Conservation (phyloP, 331 rosid species). For the Acacia concinna region DNA sequence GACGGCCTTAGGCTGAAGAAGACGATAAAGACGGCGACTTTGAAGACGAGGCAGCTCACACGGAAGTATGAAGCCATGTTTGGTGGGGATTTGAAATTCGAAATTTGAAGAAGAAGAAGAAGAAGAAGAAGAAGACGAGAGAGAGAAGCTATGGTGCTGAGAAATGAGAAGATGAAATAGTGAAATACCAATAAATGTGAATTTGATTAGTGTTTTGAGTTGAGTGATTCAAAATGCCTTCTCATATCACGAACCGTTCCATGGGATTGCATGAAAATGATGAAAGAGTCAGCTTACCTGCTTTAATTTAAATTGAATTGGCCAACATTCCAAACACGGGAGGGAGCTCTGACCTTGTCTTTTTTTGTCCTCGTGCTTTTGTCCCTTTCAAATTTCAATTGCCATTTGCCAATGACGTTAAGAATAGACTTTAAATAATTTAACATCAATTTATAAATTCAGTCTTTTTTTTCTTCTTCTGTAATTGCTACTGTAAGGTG, state of each 20-base stretch:
- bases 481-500: too few species aligned
- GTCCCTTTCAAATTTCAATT: background rate
- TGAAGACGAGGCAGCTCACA: slow-evolving; percentile 14
- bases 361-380: background rate
- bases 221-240: background rate
- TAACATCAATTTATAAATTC: background rate
- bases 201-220: background rate
- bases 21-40: slow-evolving; percentile 28
- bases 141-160: background rate
- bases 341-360: background rate
- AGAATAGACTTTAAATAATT: background rate
- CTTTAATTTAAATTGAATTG: slow-evolving; percentile 38
- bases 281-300: background rate
- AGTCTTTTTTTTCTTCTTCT: too few species aligned
- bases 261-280: background rate
- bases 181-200: background rate
- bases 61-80: slow-evolving; percentile 34
- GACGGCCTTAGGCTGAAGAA: slow-evolving; percentile 26
- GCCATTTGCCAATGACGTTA: background rate
- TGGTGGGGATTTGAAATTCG: slow-evolving; percentile 20
- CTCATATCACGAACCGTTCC: background rate
- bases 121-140: too few species aligned
- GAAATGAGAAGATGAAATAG: background rate
- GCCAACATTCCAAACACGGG: background rate
- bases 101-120: slow-evolving; percentile 41